Percentiles rank a stretch among this genome's conserved stretches.
phyloP scores from a whole-genome alignment of 164 flowering plant genomes.

The Piper betle region DNA sequence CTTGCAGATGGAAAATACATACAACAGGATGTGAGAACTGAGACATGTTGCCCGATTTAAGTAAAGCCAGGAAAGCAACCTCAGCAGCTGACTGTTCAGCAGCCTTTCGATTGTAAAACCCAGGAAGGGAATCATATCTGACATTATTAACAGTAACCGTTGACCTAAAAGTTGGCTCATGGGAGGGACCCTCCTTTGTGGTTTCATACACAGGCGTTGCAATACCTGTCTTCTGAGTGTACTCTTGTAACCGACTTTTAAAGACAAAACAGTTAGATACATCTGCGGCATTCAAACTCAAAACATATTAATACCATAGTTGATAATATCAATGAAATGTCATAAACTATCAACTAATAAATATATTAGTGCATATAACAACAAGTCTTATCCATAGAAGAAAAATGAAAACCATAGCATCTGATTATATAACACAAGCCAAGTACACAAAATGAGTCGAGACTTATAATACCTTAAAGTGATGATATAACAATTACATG shows the following conservation, averaged over 20 bases:
- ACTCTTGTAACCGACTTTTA: slow-evolving; percentile 79
- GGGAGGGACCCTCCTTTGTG: slow-evolving; percentile 74
- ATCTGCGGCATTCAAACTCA: slow-evolving; percentile 21
- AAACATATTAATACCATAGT: too few relatives aligned
- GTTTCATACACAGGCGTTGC: slow-evolving; percentile 65
- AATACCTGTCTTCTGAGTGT: slow-evolving; percentile 59
- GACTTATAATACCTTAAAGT: too few relatives aligned
- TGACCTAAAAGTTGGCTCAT: slow-evolving; percentile 63
- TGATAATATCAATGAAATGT: too few relatives aligned
- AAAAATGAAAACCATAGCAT: too few relatives aligned
- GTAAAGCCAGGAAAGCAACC: slow-evolving; percentile 63
- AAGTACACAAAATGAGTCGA: too few relatives aligned
- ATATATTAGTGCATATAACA: too few relatives aligned
- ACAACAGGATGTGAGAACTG: slow-evolving; percentile 65
- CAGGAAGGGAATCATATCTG: slow-evolving; percentile 76
- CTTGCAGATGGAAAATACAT: slow-evolving; percentile 10
- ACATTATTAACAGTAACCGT: slow-evolving; percentile 54
- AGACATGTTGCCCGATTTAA: slow-evolving; percentile 34
- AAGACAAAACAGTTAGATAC: slow-evolving; percentile 76
- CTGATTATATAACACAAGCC: too few relatives aligned
- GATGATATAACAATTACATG: neutral
- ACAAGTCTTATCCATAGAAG: too few relatives aligned
- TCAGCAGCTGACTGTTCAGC: slow-evolving; percentile 99
- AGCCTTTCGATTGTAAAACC: slow-evolving; percentile 83
- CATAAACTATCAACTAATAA: neutral